Evolutionary conservation across 176 grass and related monocot genomes (phyloP).

Genomic region (Juncus effusus): DNA sequence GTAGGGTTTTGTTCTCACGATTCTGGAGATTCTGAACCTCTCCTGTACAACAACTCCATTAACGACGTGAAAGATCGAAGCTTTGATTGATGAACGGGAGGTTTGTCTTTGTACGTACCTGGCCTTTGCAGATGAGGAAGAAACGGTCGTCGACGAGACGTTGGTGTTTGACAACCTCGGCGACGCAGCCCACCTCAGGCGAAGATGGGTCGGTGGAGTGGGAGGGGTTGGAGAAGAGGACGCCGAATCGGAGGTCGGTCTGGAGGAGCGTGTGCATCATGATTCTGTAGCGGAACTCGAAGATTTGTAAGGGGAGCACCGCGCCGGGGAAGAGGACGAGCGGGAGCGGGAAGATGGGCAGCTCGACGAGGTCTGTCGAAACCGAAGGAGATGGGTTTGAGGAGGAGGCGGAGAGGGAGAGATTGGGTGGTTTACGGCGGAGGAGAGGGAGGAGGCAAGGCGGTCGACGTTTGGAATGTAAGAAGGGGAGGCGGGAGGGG

Average conservation of each 20-base stretch:
- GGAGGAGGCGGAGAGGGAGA: slow-evolving; percentile 12
- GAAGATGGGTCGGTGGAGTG: slow-evolving; percentile 51
- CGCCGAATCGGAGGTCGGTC: slow-evolving; percentile 69
- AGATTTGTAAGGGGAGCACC: slow-evolving; percentile 82
- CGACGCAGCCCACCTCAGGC: slow-evolving; percentile 79
- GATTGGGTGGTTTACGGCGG: neutral
- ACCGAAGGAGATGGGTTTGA: slow-evolving; percentile 19
- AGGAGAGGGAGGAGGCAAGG: slow-evolving; percentile 23
- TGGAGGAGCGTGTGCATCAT: slow-evolving; percentile 98
- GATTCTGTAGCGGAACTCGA: slow-evolving; percentile 96
- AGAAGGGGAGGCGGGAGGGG: slow-evolving; percentile 29
- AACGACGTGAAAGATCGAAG: too few relatives aligned
- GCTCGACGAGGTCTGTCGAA: slow-evolving; percentile 63
- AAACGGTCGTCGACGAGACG: slow-evolving; percentile 89
- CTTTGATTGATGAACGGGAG: too few relatives aligned
- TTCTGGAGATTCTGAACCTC: slow-evolving; percentile 69
- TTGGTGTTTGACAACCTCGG: slow-evolving; percentile 96
- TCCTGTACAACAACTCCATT: slow-evolving; percentile 20
- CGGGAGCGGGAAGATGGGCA: slow-evolving; percentile 87
- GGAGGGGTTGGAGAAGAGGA: slow-evolving; percentile 15
- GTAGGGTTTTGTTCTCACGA: slow-evolving; percentile 80
- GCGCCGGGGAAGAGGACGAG: slow-evolving; percentile 92
- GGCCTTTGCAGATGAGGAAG: slow-evolving; percentile 99
- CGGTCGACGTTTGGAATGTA: slow-evolving; percentile 35
- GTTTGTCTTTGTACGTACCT: slow-evolving; percentile 14